Conservation (phyloP, 2,329 filamentous ascomycete species). For the Rutstroemia sp. region DNA sequence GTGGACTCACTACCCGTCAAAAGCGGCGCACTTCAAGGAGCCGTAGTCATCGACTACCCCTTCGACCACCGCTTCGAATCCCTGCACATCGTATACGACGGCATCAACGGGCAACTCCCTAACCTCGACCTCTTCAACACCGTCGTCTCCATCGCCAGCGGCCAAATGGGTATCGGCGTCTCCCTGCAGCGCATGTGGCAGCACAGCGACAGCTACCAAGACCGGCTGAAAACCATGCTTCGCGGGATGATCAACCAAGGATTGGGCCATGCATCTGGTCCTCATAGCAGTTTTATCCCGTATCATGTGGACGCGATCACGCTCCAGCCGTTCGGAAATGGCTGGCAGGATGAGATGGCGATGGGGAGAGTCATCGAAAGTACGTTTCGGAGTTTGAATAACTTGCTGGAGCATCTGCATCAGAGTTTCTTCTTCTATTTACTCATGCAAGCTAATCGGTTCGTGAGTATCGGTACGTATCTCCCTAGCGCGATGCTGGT, state of each 20-base stretch:
- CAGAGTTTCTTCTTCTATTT: conserved; percentile 99
- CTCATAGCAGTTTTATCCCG: conserved; percentile 93
- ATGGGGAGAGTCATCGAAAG: conserved; percentile 86
- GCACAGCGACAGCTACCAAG: conserved; percentile 69
- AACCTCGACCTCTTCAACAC: conserved; percentile 97
- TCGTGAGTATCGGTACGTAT: conserved; percentile 97
- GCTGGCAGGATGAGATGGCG: conserved; percentile 97
- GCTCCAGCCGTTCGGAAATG: conserved; percentile 78
- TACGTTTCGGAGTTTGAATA: conserved; percentile 89
- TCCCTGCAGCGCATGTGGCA: conserved; percentile 80
- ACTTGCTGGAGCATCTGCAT: conserved; percentile 90
- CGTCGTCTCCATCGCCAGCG: conserved; percentile 75
- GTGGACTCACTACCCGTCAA: conserved; percentile 79
- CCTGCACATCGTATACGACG: conserved; percentile 89
- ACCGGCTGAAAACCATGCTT: conserved; percentile 80
- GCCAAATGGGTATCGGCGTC: conserved; percentile 85
- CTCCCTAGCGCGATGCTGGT: conserved; percentile 96
- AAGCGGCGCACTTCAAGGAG: conserved; percentile 86
- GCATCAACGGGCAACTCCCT: conserved; percentile 88
- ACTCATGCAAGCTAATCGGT: conserved; percentile 82
- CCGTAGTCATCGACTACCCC: conserved; percentile 87
- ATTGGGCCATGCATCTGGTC: conserved; percentile 78
- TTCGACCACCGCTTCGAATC: conserved; percentile 78
- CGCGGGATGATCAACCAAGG: conserved; percentile 90
- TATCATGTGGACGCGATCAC: conserved; percentile 97